Percentiles rank a stretch among this genome's conserved stretches.
Conservation (phyloP, 768 basidiomycete genomes). For the Baorangia bicolor region DNA sequence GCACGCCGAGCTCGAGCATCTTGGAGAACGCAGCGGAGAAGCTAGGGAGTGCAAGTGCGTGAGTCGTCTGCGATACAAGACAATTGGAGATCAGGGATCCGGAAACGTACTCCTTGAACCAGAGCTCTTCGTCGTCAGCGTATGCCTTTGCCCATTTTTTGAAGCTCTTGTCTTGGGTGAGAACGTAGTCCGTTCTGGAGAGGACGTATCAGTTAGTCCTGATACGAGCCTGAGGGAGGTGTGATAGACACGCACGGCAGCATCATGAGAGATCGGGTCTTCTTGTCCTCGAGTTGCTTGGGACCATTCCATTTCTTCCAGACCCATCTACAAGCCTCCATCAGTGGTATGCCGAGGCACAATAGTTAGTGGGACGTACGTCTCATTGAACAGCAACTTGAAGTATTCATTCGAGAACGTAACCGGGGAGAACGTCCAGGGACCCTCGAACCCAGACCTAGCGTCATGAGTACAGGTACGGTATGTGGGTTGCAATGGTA, state of each 20-base stretch:
- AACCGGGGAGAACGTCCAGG: constrained; percentile 94
- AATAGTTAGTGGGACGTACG: constrained; percentile 38
- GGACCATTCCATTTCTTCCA: constrained; percentile 96
- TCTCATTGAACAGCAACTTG: constrained; percentile 85
- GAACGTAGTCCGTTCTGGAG: constrained; percentile 78
- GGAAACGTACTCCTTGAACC: constrained; percentile 86
- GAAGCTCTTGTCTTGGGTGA: constrained; percentile 89
- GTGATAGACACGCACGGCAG: constrained; percentile 61
- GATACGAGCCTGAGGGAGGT: not conserved
- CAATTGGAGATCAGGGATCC: not conserved
- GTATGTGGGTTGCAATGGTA: not conserved
- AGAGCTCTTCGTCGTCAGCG: constrained; percentile 79
- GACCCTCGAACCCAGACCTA: constrained; percentile 80
- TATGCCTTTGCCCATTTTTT: constrained; percentile 86
- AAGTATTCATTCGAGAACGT: constrained; percentile 86
- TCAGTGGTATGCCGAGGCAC: not conserved
- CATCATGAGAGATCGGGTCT: constrained; percentile 91
- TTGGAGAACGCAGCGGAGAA: constrained; percentile 77
- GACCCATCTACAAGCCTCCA: constrained; percentile 54
- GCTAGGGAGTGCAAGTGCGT: constrained; percentile 40
- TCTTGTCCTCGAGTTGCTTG: constrained; percentile 92
- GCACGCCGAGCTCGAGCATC: constrained; percentile 94
- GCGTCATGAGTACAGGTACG: not conserved
- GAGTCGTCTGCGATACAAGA: not conserved
- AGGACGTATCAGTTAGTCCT: not conserved